Base-by-base conservation (phyloP, 345 rosid species). In the Bruguiera sexangula region DNA sequence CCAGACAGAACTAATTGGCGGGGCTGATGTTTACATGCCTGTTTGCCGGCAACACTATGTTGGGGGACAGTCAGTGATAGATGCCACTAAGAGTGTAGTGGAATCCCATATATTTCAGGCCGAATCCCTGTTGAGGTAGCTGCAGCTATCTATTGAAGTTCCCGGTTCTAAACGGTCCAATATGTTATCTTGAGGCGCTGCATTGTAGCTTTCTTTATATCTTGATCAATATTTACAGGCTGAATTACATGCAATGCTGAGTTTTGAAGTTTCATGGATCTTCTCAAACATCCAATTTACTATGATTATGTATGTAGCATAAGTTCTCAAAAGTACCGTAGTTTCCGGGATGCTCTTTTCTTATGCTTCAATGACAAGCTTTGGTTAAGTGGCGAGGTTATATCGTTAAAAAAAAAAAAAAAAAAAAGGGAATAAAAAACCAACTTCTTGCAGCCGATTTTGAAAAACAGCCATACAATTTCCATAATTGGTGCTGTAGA, bases 1-100 rank as follows among this genome's bases (percentile, higher is more conserved):
- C 0, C 58, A 77, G 69, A 88, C 90, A 6, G 93, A 95, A 61
- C 81, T 95, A 19, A 86, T 92, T 0, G 96, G 88, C 0, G 97
- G 99, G 21, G 81, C 88, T 55, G 92, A 88, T 62, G 76, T 90
- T 19, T 92, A 95, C 79, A 88, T 92, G 97, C 99, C 93, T 0
- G 92, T 87, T 24, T 94, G 98, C 77, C 93, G 96, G 8, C 88
- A 83, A 57, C 98, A 89, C 73, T 89, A 92, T 43, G 76, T 86
- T 19, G 73, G 69, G 53, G 82, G 89, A 6, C 87, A 88, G 60
- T 73, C 70, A 13, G 88, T 75, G 37, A 67, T 70, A 34, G 80
- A 78, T 66, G 76, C 85, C 19, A 76, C 83, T 6, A 82, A 59
- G 71, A 73, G 50, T 50, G 79, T 64, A 7, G 34, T 70, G 65